Conservation (phyloP, 306 rosid genomes). For the Cicer cuneatum region DNA sequence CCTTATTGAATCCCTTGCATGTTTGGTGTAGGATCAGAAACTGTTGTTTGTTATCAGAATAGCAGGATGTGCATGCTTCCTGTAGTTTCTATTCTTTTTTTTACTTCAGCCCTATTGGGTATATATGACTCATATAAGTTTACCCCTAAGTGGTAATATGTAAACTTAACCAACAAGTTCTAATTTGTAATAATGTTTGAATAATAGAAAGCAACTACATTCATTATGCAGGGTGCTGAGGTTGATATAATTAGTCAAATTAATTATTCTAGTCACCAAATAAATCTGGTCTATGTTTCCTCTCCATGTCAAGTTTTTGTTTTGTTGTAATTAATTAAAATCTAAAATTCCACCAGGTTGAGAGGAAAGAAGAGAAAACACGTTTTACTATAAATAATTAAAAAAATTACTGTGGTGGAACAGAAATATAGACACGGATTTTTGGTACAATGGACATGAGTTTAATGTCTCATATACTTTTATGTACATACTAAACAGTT, state of each 20-base stretch:
- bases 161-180: too few species aligned
- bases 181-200: too few species aligned
- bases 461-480: slow-evolving; percentile 23
- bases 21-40: slow-evolving; percentile 6
- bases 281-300: too few species aligned
- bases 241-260: too few species aligned
- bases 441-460: slow-evolving; percentile 8
- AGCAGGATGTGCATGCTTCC: neutral
- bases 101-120: neutral
- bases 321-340: neutral
- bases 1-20: neutral
- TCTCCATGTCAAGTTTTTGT: neutral
- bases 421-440: slow-evolving; percentile 42
- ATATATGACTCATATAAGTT: too few species aligned
- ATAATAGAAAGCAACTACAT: too few species aligned
- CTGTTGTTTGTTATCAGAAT: slow-evolving; percentile 5
- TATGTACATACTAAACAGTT: slow-evolving; percentile 32
- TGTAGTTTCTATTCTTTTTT: neutral
- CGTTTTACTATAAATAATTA: neutral
- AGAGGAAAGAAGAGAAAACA: neutral
- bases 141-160: too few species aligned
- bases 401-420: slow-evolving; percentile 40
- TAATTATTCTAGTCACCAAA: too few species aligned
- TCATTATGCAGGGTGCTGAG: too few species aligned
- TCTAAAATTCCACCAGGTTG: too few species aligned